Evolutionary conservation across 2,329 filamentous ascomycete genomes (phyloP).

Genomic region (Cyclaneusma minus): DNA sequence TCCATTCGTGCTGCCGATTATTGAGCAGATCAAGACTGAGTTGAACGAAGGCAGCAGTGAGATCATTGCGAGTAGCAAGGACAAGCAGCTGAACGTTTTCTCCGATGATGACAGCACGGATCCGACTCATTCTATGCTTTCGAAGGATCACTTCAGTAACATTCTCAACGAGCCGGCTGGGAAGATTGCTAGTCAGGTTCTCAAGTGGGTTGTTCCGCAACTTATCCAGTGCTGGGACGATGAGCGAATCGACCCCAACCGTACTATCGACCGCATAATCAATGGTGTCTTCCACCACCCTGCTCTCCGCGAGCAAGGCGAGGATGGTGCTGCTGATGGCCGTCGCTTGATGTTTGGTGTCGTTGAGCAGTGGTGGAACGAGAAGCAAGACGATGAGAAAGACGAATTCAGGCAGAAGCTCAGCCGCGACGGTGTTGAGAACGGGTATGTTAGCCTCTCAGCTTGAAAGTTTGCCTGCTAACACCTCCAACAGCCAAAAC

Average conservation of each 20-base stretch:
- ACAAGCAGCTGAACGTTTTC: constrained; percentile 79
- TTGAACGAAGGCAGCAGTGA: constrained; percentile 73
- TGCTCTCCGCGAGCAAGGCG: constrained; percentile 53
- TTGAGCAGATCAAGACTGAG: constrained; percentile 75
- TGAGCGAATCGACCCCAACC: constrained; percentile 50
- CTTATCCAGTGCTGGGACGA: constrained; percentile 81
- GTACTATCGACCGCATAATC: constrained; percentile 62
- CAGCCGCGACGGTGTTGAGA: constrained; percentile 60
- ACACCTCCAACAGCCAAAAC: too few species aligned
- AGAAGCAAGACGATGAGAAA: constrained; percentile 44
- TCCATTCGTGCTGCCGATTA: constrained; percentile 73
- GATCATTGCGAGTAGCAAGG: constrained; percentile 71
- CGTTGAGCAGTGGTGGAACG: constrained; percentile 70
- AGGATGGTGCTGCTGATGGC: constrained; percentile 57
- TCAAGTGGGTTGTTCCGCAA: constrained; percentile 80
- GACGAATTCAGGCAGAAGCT: constrained; percentile 59
- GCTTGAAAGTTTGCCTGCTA: too few species aligned
- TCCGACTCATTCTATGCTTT: constrained; percentile 89
- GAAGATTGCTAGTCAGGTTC: constrained; percentile 60
- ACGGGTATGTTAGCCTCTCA: too few species aligned
- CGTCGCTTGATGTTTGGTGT: constrained; percentile 64
- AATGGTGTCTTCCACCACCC: constrained; percentile 79
- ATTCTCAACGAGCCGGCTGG: constrained; percentile 81
- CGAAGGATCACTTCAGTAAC: constrained; percentile 74
- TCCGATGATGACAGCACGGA: constrained; percentile 60